Conservation (phyloP, 1,139 yeast species). For the Magnusiomyces ingens region DNA sequence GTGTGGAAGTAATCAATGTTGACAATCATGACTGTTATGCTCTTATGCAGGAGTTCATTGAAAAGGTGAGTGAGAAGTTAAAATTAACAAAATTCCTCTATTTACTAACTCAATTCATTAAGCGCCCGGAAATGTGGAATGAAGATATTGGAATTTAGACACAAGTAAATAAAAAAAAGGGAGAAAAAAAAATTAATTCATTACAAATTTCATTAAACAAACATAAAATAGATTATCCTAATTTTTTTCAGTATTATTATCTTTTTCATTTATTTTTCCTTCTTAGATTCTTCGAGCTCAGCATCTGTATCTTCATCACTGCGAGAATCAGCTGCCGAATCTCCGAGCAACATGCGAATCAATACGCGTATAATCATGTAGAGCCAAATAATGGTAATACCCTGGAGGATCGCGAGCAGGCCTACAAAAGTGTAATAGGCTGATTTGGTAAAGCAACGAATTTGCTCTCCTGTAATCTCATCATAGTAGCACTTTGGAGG, state of each 20-base stretch:
- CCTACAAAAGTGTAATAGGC: slow-evolving; percentile 47
- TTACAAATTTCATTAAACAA: background rate
- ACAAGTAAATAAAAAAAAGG: background rate
- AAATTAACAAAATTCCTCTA: too few species aligned
- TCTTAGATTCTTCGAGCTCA: slow-evolving; percentile 38
- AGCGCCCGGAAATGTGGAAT: slow-evolving; percentile 71
- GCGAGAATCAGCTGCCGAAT: slow-evolving; percentile 67
- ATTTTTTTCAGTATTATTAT: background rate
- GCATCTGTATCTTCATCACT: slow-evolving; percentile 48
- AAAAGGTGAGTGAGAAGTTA: slow-evolving; percentile 33
- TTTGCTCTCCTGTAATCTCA: slow-evolving; percentile 22
- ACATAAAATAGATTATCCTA: background rate
- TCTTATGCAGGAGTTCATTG: slow-evolving; percentile 69
- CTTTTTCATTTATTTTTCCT: background rate
- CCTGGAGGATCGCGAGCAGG: slow-evolving; percentile 60
- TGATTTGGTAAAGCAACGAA: slow-evolving; percentile 53
- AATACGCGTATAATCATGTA: slow-evolving; percentile 66
- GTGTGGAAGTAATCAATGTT: slow-evolving; percentile 68
- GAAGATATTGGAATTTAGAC: slow-evolving; percentile 70
- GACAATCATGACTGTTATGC: slow-evolving; percentile 61
- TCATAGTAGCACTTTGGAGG: slow-evolving; percentile 23
- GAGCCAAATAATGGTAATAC: slow-evolving; percentile 67
- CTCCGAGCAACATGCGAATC: slow-evolving; percentile 58
- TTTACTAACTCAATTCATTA: slow-evolving; percentile 1
- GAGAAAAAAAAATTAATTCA: background rate